Conservation (phyloP, 257 asterid genomes). For the Plantago elongata region DNA sequence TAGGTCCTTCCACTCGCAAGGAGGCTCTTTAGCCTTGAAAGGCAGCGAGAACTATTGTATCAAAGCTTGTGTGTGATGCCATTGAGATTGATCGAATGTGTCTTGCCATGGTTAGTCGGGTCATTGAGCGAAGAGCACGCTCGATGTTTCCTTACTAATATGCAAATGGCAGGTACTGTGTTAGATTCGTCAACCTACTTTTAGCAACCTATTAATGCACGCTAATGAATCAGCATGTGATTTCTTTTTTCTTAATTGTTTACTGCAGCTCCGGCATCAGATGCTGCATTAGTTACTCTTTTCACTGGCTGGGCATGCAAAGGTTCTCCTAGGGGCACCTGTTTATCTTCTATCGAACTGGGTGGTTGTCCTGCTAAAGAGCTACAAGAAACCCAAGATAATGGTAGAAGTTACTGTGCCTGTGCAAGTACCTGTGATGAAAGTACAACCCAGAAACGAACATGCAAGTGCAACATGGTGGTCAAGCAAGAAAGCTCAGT, state of each 20-base stretch:
- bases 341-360: slow-evolving; percentile 56
- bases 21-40: slow-evolving; percentile 69
- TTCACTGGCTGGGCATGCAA: slow-evolving; percentile 99
- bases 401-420: slow-evolving; percentile 38
- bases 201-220: slow-evolving; percentile 4
- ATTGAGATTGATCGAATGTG: slow-evolving; percentile 82
- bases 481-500: slow-evolving; percentile 34
- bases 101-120: slow-evolving; percentile 94
- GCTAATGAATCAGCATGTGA: slow-evolving; percentile 16
- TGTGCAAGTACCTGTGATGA: slow-evolving; percentile 34
- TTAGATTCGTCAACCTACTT: slow-evolving; percentile 2
- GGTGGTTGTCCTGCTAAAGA: slow-evolving; percentile 61
- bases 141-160: slow-evolving; percentile 66
- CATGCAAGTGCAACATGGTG: slow-evolving; percentile 31
- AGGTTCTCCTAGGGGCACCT: slow-evolving; percentile 61
- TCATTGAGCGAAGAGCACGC: slow-evolving; percentile 79
- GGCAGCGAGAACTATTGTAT: slow-evolving; percentile 80
- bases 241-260: slow-evolving; percentile 22
- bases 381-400: slow-evolving; percentile 32
- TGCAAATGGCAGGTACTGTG: slow-evolving; percentile 83
- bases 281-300: slow-evolving; percentile 78
- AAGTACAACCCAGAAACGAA: slow-evolving; percentile 25
- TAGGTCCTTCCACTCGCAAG: slow-evolving; percentile 95
- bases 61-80: slow-evolving; percentile 98
- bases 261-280: slow-evolving; percentile 84